Evolutionary conservation across 169 alveolate species (phyloP), one percentile per base, ranked within the genome.

Genomic region (Plasmodium yoelii): DNA sequence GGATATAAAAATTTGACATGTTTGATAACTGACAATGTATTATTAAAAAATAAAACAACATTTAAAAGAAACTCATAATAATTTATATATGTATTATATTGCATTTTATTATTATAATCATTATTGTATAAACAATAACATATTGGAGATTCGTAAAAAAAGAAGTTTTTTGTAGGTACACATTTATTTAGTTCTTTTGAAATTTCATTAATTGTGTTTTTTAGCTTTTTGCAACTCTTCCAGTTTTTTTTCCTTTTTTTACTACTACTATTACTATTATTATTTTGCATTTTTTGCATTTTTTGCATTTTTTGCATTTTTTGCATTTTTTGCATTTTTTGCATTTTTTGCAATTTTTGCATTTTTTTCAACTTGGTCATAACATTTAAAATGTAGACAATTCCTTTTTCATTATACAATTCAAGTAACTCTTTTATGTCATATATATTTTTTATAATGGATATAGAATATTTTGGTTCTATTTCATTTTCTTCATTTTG

Each of bases 51-150:
- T 7, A 19, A 28, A 57, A 86, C 55, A 61, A 70, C 65, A 34
- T 69, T 67, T 57, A 86, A 47, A 44, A 86, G 73, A n/a, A 86
- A 69, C 8, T 70, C 86, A 86, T 86, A 86, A 8, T 86, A 69
- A 69, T 86, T 68, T 24, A 86, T 24, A 55, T 69, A 86, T 5
- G 91, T 86, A 39, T 70, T 86, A 64, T 86, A 86, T 47, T 86
- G 91, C 18, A 26, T 61, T 70, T 59, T 69, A 46, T 86, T 70
- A n/a, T 70, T 68, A 34, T 15, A 61, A 26, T 86, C 77, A 44
- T 86, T 86, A 5, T 63, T 73, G 65, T 69, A 86, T 19, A 86
- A 87, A 18, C 91, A 86, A 44, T 69, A 86, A 44, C 91, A 86
- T 22, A 68, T 59, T 12, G 91, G 91, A 7, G 73, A 39, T 28